Conservation (phyloP, 169 alveolate genomes). For the Theileria sp. region DNA sequence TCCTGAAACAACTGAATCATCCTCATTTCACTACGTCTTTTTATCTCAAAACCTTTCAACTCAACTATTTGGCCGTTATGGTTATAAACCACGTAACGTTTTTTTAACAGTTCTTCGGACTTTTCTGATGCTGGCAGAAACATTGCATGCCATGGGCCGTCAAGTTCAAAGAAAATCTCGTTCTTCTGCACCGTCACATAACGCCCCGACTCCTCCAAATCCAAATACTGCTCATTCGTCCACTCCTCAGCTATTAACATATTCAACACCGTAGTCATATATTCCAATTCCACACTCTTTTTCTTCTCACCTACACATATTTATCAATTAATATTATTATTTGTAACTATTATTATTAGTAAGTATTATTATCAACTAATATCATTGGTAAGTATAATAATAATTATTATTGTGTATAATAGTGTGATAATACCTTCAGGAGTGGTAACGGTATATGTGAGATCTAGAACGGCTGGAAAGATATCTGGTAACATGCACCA, state of each 20-base stretch:
- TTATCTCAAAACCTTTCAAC: conserved; percentile 95
- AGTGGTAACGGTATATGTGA: conserved; percentile 12
- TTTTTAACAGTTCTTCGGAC: conserved; percentile 91
- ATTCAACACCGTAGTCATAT: conserved; percentile 93
- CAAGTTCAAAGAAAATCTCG: conserved; percentile 97
- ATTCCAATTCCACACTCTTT: conserved; percentile 77
- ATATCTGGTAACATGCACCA: conserved; percentile 96
- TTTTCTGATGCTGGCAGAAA: conserved; percentile 97
- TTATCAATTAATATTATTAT: background rate
- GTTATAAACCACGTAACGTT: conserved; percentile 94
- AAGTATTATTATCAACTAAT: no score
- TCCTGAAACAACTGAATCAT: conserved; percentile 94
- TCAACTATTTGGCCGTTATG: conserved; percentile 90
- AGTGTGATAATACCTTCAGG: conserved; percentile 36
- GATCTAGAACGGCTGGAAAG: conserved; percentile 86
- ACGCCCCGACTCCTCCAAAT: conserved; percentile 68
- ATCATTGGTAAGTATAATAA: no score
- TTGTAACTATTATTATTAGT: conserved; percentile 24
- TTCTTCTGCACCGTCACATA: conserved; percentile 85
- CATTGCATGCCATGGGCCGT: conserved; percentile 99
- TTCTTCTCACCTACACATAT: background rate
- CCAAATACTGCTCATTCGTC: conserved; percentile 93
- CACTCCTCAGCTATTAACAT: conserved; percentile 90
- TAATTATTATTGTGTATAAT: no score
- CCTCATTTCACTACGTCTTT: conserved; percentile 98